A percentile compares a stretch with the other conserved stretches of the same genome.
Evolutionary conservation across 495 filamentous ascomycete genomes (phyloP).

Genomic region (Hyaloscypha bicolor): DNA sequence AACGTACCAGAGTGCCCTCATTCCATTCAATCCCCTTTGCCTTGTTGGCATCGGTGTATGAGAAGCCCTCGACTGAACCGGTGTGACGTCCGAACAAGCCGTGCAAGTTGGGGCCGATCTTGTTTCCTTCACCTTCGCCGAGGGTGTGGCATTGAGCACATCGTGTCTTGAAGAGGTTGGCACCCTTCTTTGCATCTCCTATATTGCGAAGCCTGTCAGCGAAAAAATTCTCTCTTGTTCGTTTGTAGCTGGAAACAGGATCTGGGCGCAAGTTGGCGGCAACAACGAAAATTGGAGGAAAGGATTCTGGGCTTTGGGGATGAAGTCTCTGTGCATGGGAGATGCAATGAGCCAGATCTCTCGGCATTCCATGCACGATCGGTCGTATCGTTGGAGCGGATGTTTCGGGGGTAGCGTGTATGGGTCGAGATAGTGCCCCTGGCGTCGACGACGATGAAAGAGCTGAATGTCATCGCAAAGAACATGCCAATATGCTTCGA

Average conservation of each 20-base stretch:
- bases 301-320: background rate
- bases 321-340: background rate
- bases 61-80: slow-evolving; percentile 86
- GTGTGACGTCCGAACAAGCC: slow-evolving; percentile 97
- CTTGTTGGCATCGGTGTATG: slow-evolving; percentile 99
- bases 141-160: slow-evolving; percentile 99
- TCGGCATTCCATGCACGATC: background rate
- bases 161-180: slow-evolving; percentile 98
- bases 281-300: background rate
- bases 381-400: slow-evolving; percentile 1
- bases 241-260: background rate
- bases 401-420: slow-evolving; percentile 2
- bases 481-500: background rate
- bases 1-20: slow-evolving; percentile 79
- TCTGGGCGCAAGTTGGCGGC: slow-evolving; percentile 23
- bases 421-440: background rate
- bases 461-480: background rate
- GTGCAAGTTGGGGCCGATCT: slow-evolving; percentile 95
- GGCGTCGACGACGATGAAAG: slow-evolving; percentile 4
- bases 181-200: slow-evolving; percentile 97
- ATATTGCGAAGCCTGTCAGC: slow-evolving; percentile 27
- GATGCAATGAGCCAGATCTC: slow-evolving; percentile 1
- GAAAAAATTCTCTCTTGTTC: background rate
- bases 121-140: slow-evolving; percentile 85
- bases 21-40: slow-evolving; percentile 88